Conservation (phyloP, 169 alveolate species). For the Amoebophrya sp. region DNA sequence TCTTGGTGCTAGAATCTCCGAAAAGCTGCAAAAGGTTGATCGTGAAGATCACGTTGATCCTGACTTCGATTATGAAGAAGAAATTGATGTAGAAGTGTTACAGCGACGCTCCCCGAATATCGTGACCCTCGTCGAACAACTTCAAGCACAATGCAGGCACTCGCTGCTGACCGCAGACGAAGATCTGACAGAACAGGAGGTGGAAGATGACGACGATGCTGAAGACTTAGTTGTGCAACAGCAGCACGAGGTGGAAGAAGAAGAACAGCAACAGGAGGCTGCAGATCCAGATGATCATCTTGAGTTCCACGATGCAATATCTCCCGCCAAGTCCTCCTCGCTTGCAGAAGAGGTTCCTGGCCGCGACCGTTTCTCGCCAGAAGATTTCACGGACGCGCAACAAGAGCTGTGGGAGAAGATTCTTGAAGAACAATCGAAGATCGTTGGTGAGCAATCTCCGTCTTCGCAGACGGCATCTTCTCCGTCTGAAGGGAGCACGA, state of each 20-base stretch:
- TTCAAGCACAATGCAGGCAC: background rate
- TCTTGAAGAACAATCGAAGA: too few relatives aligned
- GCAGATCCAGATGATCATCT: background rate
- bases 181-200: background rate
- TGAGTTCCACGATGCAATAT: too few relatives aligned
- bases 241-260: background rate
- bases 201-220: background rate
- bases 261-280: background rate
- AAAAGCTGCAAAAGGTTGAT: background rate
- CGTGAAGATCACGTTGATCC: background rate
- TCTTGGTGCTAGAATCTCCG: background rate
- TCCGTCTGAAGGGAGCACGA: too few relatives aligned
- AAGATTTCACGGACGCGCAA: too few relatives aligned
- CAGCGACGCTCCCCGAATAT: background rate
- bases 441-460: too few relatives aligned
- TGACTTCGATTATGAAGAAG: background rate
- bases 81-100: background rate
- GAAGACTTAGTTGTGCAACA: background rate
- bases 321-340: too few relatives aligned
- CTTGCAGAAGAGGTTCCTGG: too few relatives aligned
- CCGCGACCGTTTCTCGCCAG: too few relatives aligned
- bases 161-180: background rate
- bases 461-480: too few relatives aligned
- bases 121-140: background rate
- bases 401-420: too few relatives aligned